Evolutionary conservation across 1,284 basidiomycete genomes (phyloP), one percentile per base, ranked within the genome.

Genomic region (Meira nashicola): DNA sequence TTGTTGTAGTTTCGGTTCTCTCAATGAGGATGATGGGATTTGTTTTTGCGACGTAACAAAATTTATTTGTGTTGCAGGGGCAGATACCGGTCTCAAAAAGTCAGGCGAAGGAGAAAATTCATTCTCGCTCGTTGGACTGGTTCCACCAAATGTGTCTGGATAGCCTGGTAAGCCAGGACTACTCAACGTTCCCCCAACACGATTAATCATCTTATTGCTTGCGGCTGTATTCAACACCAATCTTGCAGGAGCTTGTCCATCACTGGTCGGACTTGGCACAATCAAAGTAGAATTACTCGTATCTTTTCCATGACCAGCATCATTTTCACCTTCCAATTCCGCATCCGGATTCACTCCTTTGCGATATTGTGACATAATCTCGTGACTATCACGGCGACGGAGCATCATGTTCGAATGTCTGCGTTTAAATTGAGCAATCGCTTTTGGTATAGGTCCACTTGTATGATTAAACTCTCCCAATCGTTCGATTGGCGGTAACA

Each of bases 361-460:
- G 39, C 74, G 69, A 52, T 75, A 77, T 58, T 74, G 71, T 39
- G 70, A 71, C 10, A 75, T 65, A 57, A 70, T 75, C 59, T 73
- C 70, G 14, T 66, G 65, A 44, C 68, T 71, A 58, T 71, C 71
- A 44, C 66, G 71, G 15, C 67, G 64, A 1, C 15, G 56, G 59
- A 47, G 41, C 51, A 25, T 43, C 12, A 15, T 6, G 4, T 7
- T 53, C 15, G 14, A 14, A 54, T 39, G 4, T 56, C 50, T 1
- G 56, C 60, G 12, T 52, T 63, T 12, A 28, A 39, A 38, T 61
- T 62, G 17, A 60, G 59, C 48, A 53, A 56, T 2, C 59, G 62
- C 15, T 55, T 15, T 25, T 41, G 62, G 5, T 65, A 62, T 2
- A 67, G 67, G 19, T 66, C 65, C 28, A 3, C 3, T 33, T 8